These are phyloP conservation scores for Penicillium cinerascens DNA, from an alignment of 495 filamentous ascomycete genomes.

Conservation along the genomic window DNA sequence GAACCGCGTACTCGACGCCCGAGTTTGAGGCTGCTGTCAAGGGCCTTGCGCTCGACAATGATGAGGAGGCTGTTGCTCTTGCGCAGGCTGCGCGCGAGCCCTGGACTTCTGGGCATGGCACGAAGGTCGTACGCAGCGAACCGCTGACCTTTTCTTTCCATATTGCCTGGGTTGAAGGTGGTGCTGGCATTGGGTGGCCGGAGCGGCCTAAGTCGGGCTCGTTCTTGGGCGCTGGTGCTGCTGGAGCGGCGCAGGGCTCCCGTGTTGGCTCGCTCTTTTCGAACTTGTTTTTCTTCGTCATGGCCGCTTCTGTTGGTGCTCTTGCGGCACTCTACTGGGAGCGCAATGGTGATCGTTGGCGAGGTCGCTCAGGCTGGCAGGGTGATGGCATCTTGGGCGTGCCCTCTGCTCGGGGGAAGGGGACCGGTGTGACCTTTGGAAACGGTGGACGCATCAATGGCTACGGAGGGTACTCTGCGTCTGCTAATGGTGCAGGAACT, in stretches of 20 bases:
- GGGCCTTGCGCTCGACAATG: constrained; percentile 31
- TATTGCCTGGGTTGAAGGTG: constrained; percentile 81
- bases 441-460: constrained; percentile 47
- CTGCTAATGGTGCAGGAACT: constrained; percentile 11
- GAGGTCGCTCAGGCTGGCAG: constrained; percentile 29
- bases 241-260: constrained; percentile 5
- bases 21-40: constrained; percentile 50
- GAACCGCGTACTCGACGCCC: constrained; percentile 79
- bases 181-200: constrained; percentile 46
- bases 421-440: constrained; percentile 39
- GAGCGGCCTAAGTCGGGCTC: constrained; percentile 27
- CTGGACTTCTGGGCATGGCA: constrained; percentile 47
- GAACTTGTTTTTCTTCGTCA: constrained; percentile 37
- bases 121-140: constrained; percentile 81
- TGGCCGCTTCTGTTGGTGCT: constrained; percentile 46
- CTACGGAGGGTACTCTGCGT: constrained; percentile 48
- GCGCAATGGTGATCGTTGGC: constrained; percentile 35
- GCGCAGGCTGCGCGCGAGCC: constrained; percentile 39
- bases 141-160: constrained; percentile 74
- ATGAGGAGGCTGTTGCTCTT: constrained; percentile 34
- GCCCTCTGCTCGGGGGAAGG: constrained; percentile 25
- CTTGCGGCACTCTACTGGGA: constrained; percentile 46
- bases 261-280: constrained; percentile 29
- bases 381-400: constrained; percentile 45
- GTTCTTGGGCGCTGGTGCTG: constrained; percentile 37